Evolutionary conservation across 495 filamentous ascomycete species (phyloP).

Genomic region (Aspergillus indologenus): DNA sequence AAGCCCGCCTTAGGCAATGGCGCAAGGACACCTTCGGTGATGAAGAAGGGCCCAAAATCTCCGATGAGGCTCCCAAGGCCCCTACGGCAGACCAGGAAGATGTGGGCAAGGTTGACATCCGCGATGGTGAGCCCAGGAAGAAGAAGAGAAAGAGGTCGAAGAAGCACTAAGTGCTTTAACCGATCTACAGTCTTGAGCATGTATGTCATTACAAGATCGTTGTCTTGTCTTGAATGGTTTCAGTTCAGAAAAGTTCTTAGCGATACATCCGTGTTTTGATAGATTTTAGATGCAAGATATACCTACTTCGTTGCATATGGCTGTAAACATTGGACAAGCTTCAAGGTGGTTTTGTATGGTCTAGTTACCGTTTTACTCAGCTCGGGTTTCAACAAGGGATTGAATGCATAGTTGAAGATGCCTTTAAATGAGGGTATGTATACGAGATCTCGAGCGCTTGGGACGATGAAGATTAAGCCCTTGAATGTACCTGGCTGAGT

Average conservation of each 20-base stretch:
- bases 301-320: not conserved
- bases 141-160: slow-evolving; percentile 52
- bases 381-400: too few relatives aligned
- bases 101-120: slow-evolving; percentile 43
- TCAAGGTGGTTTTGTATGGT: too few relatives aligned
- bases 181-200: not conserved
- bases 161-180: slow-evolving; percentile 33
- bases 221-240: not conserved
- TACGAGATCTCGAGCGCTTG: too few relatives aligned
- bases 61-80: slow-evolving; percentile 26
- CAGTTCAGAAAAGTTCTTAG: not conserved
- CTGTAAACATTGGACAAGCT: too few relatives aligned
- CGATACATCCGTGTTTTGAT: not conserved
- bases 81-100: slow-evolving; percentile 25
- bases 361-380: too few relatives aligned
- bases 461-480: too few relatives aligned
- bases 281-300: not conserved
- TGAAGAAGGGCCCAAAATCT: slow-evolving; percentile 55
- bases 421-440: too few relatives aligned
- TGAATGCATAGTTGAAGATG: too few relatives aligned
- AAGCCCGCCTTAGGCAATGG: slow-evolving; percentile 85
- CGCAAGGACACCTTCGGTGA: slow-evolving; percentile 86
- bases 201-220: not conserved
- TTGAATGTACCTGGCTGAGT: too few relatives aligned
- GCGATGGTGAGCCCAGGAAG: slow-evolving; percentile 40